Evolutionary conservation across 352 stramenopile genomes (phyloP), one percentile per base, ranked within the genome.

Genomic region (Pythium guiyangense): DNA sequence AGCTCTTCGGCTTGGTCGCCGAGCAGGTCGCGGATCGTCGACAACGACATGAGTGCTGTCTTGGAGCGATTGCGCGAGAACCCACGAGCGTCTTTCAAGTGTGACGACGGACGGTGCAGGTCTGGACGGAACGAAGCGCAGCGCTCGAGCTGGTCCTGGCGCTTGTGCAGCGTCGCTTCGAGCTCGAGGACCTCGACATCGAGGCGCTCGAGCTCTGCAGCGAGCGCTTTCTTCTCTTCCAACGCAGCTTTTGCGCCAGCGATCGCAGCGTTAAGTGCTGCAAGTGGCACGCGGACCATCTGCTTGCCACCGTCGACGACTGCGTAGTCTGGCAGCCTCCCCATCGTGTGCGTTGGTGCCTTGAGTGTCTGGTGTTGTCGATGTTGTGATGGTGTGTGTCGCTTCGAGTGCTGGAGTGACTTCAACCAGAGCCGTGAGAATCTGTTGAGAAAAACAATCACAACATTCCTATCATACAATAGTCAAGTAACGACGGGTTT

Each of bases 131-230:
- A 70, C 4, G 62, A 64, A 1, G 55, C 64, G 49, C 69, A 84
- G 47, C 66, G 70, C 17, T 86, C 78, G n/a, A 86, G 48, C 52
- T 86, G 75, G 4, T 82, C 67, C 29, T 85, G 71, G 1, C 75
- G 60, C 49, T 77, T 79, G 50, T 70, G 56, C 27, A 84, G 56
- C 54, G 77, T 73, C 14, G 69, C 29, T 50, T 82, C 73, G n/a
- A 79, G 63, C 35, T 55, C 59, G 31, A 68, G 74, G 6, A 61
- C 62, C 52, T 86, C 73, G 31, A 64, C 66, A 43, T 80, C 77
- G 6, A 62, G 49, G 9, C 52, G 48, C 27, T 58, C 67, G 17
- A 84, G 63, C 49, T 80, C 74, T 1, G 31, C 53, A 10, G 59
- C 29, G 43, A 84, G 63, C 20, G 49, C 53, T 15, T 71, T 63